These are phyloP conservation scores for Fusarium sp. DNA, from an alignment of 2,329 filamentous ascomycete genomes.

Conservation along the genomic window DNA sequence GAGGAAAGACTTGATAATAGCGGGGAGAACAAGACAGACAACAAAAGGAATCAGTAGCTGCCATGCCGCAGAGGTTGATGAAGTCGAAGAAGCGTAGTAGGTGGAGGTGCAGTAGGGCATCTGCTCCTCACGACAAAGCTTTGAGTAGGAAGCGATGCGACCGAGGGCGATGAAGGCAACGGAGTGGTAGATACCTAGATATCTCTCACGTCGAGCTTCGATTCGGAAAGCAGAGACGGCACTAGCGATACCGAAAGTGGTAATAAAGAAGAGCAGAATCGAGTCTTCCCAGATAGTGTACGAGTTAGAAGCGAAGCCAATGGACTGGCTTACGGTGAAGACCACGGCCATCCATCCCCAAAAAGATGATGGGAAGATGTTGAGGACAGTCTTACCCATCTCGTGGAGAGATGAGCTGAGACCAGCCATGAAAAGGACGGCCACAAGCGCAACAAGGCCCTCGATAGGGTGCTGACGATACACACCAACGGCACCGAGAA, in stretches of 20 bases:
- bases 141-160: conserved; percentile 85
- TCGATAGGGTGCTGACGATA: conserved; percentile 51
- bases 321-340: conserved; percentile 87
- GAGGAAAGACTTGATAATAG: conserved; percentile 83
- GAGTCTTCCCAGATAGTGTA: conserved; percentile 99
- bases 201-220: conserved; percentile 72
- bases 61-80: conserved; percentile 93
- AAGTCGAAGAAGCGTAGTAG: conserved; percentile 91
- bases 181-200: conserved; percentile 86
- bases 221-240: conserved; percentile 81
- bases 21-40: conserved; percentile 78
- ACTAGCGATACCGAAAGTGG: conserved; percentile 84
- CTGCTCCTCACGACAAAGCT: conserved; percentile 95
- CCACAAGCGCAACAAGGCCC: conserved; percentile 56
- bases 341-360: conserved; percentile 91
- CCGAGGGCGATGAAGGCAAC: conserved; percentile 83
- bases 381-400: conserved; percentile 58
- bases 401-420: conserved; percentile 58
- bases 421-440: conserved; percentile 55
- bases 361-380: conserved; percentile 75
- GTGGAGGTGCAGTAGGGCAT: conserved; percentile 97
- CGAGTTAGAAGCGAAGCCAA: conserved; percentile 96
- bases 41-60: conserved; percentile 84
- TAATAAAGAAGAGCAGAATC: conserved; percentile 90
- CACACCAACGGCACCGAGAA: conserved; percentile 47